Conservation (phyloP, 1,139 yeast genomes). For the Taphrina flavorubra region DNA sequence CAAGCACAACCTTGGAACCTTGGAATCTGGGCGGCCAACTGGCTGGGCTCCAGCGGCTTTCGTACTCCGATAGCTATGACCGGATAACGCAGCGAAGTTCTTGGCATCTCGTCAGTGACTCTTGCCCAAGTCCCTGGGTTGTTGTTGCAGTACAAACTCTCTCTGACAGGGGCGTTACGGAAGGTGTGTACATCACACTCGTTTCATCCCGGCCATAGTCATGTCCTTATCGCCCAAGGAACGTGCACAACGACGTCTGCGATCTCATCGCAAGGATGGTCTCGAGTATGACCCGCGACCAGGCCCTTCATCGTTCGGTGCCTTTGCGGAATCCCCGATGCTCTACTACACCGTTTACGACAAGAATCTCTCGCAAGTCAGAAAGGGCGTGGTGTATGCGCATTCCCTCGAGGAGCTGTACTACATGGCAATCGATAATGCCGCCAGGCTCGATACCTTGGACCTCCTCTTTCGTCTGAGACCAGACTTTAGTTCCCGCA, state of each 20-base stretch:
- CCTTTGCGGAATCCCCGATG: slow-evolving; percentile 10
- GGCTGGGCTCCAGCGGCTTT: no score
- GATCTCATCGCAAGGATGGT: slow-evolving; percentile 9
- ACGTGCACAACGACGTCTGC: slow-evolving; percentile 21
- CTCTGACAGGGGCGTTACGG: no score
- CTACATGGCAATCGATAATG: slow-evolving; percentile 34
- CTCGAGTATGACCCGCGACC: slow-evolving; percentile 25
- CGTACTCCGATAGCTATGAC: no score
- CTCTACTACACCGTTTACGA: slow-evolving; percentile 27
- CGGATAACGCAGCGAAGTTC: no score
- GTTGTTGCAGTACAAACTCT: no score
- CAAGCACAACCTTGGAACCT: no score
- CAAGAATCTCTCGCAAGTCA: slow-evolving; percentile 15
- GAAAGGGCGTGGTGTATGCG: slow-evolving; percentile 25
- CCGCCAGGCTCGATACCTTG: slow-evolving; percentile 26
- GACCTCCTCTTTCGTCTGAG: slow-evolving; percentile 20
- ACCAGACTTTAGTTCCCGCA: slow-evolving; percentile 22
- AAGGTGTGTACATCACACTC: background rate
- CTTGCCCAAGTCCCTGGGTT: no score
- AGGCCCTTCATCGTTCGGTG: background rate
- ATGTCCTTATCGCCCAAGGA: slow-evolving; percentile 29
- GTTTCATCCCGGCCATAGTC: background rate
- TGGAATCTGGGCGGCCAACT: no score
- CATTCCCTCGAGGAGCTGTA: slow-evolving; percentile 36
- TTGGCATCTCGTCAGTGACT: background rate